Evolutionary conservation across 305 asterid genomes (phyloP), one percentile per base, ranked within the genome.

Genomic region (Fraxinus sp.): DNA sequence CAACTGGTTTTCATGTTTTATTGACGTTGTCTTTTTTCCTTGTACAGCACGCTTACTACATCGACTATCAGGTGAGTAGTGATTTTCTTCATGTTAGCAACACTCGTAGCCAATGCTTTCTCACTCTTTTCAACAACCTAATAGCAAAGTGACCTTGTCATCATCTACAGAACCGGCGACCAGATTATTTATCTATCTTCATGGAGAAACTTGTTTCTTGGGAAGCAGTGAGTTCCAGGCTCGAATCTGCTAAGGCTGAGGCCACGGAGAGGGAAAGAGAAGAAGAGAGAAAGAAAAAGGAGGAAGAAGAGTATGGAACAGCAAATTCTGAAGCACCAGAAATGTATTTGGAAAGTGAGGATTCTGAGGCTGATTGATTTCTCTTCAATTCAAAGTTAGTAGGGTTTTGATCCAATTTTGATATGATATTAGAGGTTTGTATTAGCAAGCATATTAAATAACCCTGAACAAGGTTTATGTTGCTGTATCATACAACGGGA

Each of bases 161-260:
- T 80, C 52, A 35, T 20, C 78, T 81, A 46, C 91, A 96, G 98
- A 93, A 91, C 57, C 93, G 95, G 26, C 90, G 98, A 78, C 92
- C 95, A 0, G 98, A 96, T 78, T 94, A 94, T 66, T 85, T 93
- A 82, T 89, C 99, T 5, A 89, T 86, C 74, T 93, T 96, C 74
- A 78, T 94, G 97, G 97, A 93, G 91, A 93, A 94, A 84, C 98
- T 96, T 49, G 92, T 96, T 79, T 96, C 98, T 59, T 96, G 99
- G 99, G 94, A 96, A 32, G 91, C 93, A 0, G 98, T 93, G 62
- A 86, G 94, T 88, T 86, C 90, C 75, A 89, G 99, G 91, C 98
- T 94, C 22, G 95, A 94, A 88, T 90, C 88, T 78, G 98, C 99
- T 13, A 89, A 88, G 86, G 91, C 91, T 59, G 85, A 75, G 81